These are phyloP conservation scores for Trifolium dubium DNA, from an alignment of 306 rosid genomes.

Conservation along the genomic window DNA sequence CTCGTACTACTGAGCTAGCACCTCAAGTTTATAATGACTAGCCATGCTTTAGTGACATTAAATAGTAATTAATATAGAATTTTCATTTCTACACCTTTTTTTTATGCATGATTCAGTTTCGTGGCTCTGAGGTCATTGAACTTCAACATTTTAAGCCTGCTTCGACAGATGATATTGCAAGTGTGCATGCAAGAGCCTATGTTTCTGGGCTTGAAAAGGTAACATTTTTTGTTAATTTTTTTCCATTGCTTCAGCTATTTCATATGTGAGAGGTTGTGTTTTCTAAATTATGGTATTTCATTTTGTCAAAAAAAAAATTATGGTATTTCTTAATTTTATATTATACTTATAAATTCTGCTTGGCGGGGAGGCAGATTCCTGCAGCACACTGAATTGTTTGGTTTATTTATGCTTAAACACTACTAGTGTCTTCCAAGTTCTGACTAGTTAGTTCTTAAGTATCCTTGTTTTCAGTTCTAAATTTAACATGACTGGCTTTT, in stretches of 20 bases:
- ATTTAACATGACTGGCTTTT: constrained; percentile 16
- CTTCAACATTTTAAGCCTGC: constrained; percentile 76
- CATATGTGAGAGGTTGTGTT: constrained; percentile 15
- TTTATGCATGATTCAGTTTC: constrained; percentile 62
- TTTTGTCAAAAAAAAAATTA: not conserved
- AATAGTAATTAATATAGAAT: constrained; percentile 1
- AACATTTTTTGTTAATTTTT: constrained; percentile 9
- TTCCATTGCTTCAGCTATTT: constrained; percentile 3
- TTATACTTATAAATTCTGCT: constrained; percentile 11
- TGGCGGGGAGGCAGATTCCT: not conserved
- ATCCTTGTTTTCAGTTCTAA: constrained; percentile 35
- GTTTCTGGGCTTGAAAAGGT: constrained; percentile 92
- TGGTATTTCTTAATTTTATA: not conserved
- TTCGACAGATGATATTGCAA: constrained; percentile 74
- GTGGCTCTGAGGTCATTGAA: constrained; percentile 71
- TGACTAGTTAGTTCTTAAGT: constrained; percentile 3
- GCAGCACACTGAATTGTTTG: constrained; percentile 16
- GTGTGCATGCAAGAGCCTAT: constrained; percentile 82
- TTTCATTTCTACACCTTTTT: constrained; percentile 24
- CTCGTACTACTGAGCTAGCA: too few species aligned
- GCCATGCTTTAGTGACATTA: constrained; percentile 16
- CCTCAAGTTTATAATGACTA: not conserved
- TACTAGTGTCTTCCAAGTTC: constrained; percentile 3
- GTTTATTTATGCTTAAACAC: constrained; percentile 7
- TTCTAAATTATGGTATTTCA: constrained; percentile 10